Conservation (phyloP, 192 early-diverging fungal species). For the Coemansia sp. region DNA sequence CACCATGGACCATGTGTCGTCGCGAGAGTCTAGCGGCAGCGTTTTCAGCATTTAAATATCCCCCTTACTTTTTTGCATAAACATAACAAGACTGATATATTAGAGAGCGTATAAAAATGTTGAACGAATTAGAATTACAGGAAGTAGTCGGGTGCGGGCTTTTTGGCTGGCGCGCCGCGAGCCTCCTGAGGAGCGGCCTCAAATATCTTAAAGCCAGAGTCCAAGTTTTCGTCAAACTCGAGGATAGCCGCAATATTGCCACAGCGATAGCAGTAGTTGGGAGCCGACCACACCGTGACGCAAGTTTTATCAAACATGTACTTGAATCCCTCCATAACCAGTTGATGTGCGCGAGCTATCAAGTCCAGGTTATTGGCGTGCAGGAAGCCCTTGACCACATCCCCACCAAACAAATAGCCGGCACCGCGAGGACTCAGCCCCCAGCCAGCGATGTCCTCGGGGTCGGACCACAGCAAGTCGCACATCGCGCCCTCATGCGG, state of each 20-base stretch:
- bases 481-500: constrained; percentile 98
- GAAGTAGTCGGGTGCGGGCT: constrained; percentile 92
- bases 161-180: constrained; percentile 75
- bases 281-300: constrained; percentile 98
- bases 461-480: constrained; percentile 97
- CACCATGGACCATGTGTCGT: constrained; percentile 28
- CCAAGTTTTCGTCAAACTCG: constrained; percentile 87
- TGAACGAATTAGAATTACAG: constrained; percentile 58
- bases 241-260: constrained; percentile 98
- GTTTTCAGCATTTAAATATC: background rate
- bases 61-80: background rate
- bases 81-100: background rate
- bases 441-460: constrained; percentile 87
- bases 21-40: constrained; percentile 15
- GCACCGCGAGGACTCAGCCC: constrained; percentile 94
- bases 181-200: constrained; percentile 89
- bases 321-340: constrained; percentile 98
- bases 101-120: background rate
- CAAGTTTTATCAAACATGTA: constrained; percentile 93
- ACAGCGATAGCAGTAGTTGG: constrained; percentile 99
- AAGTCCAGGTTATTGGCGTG: constrained; percentile 84
- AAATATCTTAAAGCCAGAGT: constrained; percentile 88
- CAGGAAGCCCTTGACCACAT: constrained; percentile 76
- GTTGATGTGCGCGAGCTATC: constrained; percentile 93
- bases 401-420: constrained; percentile 97